Evolutionary conservation across 257 asterid genomes (phyloP), one percentile per base, ranked within the genome.

Genomic region (Gardenia jasminoides): DNA sequence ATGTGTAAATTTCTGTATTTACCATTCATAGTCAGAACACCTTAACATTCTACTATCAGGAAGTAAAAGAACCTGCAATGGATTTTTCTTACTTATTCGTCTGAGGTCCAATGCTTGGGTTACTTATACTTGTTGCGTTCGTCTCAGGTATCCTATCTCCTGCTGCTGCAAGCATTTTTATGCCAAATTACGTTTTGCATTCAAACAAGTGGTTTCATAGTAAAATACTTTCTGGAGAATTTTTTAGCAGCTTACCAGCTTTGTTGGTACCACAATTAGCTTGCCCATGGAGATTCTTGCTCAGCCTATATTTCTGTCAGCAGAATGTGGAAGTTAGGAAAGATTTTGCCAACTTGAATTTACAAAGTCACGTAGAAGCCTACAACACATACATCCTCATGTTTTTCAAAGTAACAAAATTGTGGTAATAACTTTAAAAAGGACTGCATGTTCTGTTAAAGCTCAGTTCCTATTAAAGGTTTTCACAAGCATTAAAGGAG

Each of bases 251-350:
- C 88, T 84, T 90, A 94, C 99, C 80, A 74, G 93, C 72, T 88
- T 93, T 94, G 81, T 73, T 87, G 91, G 88, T 80, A 74, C 90
- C 95, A 76, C 75, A 85, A 50, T 82, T 90, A n/a, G 96, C 85
- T 81, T 94, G 98, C 78, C 92, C 94, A 71, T 91, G 91, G 75
- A 88, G 84, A 86, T 89, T 94, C 83, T 94, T 94, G 80, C 99
- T 89, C 76, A 93, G 93, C 78, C 99, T 90, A 87, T 91, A 94
- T 82, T 94, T 94, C 98, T 94, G 96, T 81, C 52, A 80, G 30
- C 70, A 76, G 65, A 79, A 81, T 69, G 20, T 41, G 66, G 46
- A 81, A 67, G 81, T 83, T 65, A 78, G 79, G 41, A 7, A 50
- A 47, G 64, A 72, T 76, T 24, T 75, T 59, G 11, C 31, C 31